Percentiles rank a stretch among this genome's conserved stretches.
Conservation (phyloP, 108 stramenopile genomes). For the Cafeteria roenbergensis region DNA sequence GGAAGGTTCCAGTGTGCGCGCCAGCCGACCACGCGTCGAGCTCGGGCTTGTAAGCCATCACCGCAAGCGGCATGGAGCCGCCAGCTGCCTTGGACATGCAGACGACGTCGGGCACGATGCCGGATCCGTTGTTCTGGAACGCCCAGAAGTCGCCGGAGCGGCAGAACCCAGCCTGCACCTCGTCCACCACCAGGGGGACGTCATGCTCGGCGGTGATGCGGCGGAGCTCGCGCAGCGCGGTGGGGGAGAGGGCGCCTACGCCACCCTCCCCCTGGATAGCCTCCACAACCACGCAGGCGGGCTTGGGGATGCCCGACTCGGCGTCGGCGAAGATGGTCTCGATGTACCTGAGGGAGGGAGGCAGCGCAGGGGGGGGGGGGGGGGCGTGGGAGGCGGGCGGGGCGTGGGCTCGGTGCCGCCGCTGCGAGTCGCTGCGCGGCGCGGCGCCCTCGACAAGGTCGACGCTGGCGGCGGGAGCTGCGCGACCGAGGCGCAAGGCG, state of each 20-base stretch:
- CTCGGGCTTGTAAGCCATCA: background rate
- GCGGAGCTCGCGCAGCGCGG: background rate
- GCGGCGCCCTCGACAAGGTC: too few relatives aligned
- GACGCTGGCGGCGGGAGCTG: too few relatives aligned
- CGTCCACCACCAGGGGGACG: constrained; percentile 2
- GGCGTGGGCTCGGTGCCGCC: too few relatives aligned
- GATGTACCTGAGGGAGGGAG: too few relatives aligned
- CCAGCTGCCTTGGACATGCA: constrained; percentile 4
- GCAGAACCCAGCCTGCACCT: constrained; percentile 8
- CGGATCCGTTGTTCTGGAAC: background rate
- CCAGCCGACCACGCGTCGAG: background rate
- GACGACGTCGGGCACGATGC: constrained; percentile 6
- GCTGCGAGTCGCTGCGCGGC: too few relatives aligned
- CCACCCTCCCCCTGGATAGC: constrained; percentile 7
- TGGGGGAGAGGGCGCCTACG: background rate
- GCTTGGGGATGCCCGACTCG: constrained; percentile 6
- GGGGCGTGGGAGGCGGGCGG: too few relatives aligned
- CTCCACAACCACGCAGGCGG: constrained; percentile 6
- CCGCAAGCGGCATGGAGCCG: background rate
- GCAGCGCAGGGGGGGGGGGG: too few relatives aligned
- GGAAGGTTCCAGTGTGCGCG: constrained; percentile 6
- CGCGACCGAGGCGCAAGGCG: too few relatives aligned
- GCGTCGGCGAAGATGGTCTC: background rate
- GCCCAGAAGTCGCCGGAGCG: constrained; percentile 1
- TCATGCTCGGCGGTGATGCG: constrained; percentile 2